Conservation (phyloP, 495 filamentous ascomycete genomes). For the Lentithecium fluviatile region DNA sequence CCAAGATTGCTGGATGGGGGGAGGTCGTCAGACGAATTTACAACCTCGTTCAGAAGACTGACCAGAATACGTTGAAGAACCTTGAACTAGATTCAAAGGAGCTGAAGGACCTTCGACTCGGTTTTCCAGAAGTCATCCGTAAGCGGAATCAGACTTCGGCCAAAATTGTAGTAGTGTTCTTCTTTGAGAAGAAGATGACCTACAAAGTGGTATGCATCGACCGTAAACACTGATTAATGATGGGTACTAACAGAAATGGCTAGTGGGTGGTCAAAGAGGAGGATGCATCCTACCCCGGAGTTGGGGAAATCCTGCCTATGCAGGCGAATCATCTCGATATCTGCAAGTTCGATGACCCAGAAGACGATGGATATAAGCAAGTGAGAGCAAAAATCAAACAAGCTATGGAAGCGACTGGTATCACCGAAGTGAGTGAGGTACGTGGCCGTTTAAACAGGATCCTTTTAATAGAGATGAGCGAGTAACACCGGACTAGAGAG, state of each 20-base stretch:
- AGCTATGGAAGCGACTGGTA: background rate
- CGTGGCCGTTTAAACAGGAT: too few species aligned
- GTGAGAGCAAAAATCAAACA: constrained; percentile 1
- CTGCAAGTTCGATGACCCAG: constrained; percentile 8
- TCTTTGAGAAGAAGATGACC: constrained; percentile 2
- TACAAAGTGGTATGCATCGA: constrained; percentile 2
- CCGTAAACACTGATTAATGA: too few species aligned
- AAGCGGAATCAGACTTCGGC: constrained; percentile 3
- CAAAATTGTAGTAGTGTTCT: constrained; percentile 5
- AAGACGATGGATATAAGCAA: constrained; percentile 7
- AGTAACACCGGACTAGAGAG: too few species aligned
- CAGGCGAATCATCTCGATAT: constrained; percentile 9
- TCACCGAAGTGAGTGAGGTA: too few species aligned
- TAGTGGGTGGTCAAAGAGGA: constrained; percentile 1
- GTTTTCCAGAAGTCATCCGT: constrained; percentile 1
- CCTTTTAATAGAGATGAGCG: too few species aligned
- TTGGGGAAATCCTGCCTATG: constrained; percentile 4
- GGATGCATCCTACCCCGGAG: constrained; percentile 2
- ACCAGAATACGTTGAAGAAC: constrained; percentile 9
- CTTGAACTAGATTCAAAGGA: constrained; percentile 4
- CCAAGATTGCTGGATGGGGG: background rate
- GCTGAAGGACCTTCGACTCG: background rate
- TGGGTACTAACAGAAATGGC: too few species aligned
- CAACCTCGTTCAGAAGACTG: background rate
- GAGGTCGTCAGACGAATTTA: constrained; percentile 4